Conservation (phyloP, 805 yeast species). For the Kodamaea fukazawae region DNA sequence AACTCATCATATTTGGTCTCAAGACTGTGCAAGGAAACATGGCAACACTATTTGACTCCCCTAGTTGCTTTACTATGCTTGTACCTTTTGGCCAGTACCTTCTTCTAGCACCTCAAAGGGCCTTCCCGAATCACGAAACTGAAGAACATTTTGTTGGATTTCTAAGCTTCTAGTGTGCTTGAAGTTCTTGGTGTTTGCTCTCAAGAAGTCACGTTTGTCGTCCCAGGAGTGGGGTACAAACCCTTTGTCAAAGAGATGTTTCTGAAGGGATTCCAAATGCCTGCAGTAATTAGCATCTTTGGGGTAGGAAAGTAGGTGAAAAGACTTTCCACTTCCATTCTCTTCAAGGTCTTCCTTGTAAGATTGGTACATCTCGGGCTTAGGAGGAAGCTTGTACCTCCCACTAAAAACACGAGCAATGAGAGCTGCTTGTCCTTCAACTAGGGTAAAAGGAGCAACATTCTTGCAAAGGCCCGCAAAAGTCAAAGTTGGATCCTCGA, state of each 20-base stretch:
- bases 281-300: constrained; percentile 20
- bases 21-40: no score
- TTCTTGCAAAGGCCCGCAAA: constrained; percentile 29
- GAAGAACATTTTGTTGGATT: constrained; percentile 14
- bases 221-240: constrained; percentile 22
- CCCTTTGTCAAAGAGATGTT: constrained; percentile 16
- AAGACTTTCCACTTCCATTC: constrained; percentile 21
- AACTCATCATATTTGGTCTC: no score
- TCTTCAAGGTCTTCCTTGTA: constrained; percentile 18
- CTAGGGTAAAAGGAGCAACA: constrained; percentile 36
- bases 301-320: constrained; percentile 20
- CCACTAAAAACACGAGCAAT: constrained; percentile 34
- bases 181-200: constrained; percentile 14
- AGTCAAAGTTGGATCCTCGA: constrained; percentile 29
- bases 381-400: constrained; percentile 25
- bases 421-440: constrained; percentile 39
- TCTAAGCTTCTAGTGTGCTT: constrained; percentile 16
- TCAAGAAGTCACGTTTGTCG: constrained; percentile 11
- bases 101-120: constrained; percentile 15
- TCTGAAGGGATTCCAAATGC: constrained; percentile 15
- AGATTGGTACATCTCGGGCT: constrained; percentile 26
- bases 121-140: constrained; percentile 14
- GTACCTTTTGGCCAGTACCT: no score
- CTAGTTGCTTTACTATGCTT: no score
- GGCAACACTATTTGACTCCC: no score